Evolutionary conservation across 257 asterid genomes (phyloP).

Genomic region (Nyctanthes arbortristis): DNA sequence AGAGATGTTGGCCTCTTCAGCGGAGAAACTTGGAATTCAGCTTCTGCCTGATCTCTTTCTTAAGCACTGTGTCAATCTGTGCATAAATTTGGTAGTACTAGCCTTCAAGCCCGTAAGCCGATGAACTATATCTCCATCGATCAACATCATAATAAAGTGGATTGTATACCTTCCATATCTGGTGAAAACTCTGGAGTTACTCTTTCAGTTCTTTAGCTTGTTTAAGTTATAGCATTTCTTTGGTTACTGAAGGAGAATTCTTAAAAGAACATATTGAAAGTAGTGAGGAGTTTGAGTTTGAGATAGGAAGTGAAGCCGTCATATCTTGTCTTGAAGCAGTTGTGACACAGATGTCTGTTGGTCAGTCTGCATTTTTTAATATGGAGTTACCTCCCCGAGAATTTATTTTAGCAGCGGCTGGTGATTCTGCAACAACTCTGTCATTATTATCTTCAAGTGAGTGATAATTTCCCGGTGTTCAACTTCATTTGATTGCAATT

Average conservation of each 20-base stretch:
- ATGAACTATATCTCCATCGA: constrained; percentile 15
- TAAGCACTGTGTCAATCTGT: constrained; percentile 49
- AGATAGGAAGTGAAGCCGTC: constrained; percentile 78
- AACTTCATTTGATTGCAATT: constrained; percentile 6
- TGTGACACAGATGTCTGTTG: constrained; percentile 69
- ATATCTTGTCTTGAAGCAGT: constrained; percentile 66
- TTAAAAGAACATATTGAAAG: constrained; percentile 75
- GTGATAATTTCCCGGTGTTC: constrained; percentile 17
- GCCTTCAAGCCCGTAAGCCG: constrained; percentile 17
- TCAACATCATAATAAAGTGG: constrained; percentile 21
- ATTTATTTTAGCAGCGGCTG: constrained; percentile 67
- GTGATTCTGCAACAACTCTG: constrained; percentile 43
- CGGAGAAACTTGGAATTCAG: constrained; percentile 55
- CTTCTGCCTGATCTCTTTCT: constrained; percentile 43
- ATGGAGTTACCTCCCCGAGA: constrained; percentile 65
- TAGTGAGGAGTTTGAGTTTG: constrained; percentile 86
- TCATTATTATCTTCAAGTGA: constrained; percentile 64
- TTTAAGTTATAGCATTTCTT: constrained; percentile 58
- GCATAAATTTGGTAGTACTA: constrained; percentile 38
- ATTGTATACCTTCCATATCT: constrained; percentile 31
- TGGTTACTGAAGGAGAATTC: constrained; percentile 46
- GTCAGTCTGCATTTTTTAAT: constrained; percentile 69
- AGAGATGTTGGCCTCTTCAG: constrained; percentile 47
- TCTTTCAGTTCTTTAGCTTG: constrained; percentile 68
- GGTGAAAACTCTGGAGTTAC: constrained; percentile 53